Conservation (phyloP, 495 filamentous ascomycete genomes). For the Aspergillus incahuasiensis region DNA sequence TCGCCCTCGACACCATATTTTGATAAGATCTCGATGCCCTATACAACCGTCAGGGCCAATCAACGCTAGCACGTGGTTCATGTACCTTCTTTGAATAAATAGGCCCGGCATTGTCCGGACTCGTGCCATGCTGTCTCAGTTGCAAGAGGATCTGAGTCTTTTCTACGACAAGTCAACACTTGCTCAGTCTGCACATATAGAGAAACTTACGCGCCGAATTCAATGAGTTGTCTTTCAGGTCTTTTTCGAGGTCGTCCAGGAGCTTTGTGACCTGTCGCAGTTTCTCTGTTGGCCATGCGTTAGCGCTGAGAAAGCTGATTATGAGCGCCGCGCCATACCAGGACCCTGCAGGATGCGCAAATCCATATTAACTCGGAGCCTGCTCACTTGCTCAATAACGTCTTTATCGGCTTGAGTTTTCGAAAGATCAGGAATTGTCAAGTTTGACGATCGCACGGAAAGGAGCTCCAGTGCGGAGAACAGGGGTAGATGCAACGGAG, state of each 20-base stretch:
- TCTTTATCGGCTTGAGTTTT: not conserved
- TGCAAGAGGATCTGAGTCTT: slow-evolving; percentile 60
- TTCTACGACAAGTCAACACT: slow-evolving; percentile 41
- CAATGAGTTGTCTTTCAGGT: slow-evolving; percentile 52
- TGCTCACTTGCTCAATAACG: not conserved
- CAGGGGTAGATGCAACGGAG: not conserved
- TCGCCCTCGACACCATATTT: slow-evolving; percentile 64
- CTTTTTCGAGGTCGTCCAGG: slow-evolving; percentile 52
- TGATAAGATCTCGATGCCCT: slow-evolving; percentile 73
- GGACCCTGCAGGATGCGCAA: slow-evolving; percentile 26
- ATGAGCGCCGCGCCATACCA: slow-evolving; percentile 21
- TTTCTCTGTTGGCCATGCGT: slow-evolving; percentile 47
- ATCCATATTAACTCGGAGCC: slow-evolving; percentile 20
- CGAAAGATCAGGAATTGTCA: not conserved
- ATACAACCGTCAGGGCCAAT: slow-evolving; percentile 19
- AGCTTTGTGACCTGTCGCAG: slow-evolving; percentile 57
- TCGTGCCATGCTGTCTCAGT: slow-evolving; percentile 74
- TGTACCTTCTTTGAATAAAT: slow-evolving; percentile 74
- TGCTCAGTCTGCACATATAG: not conserved
- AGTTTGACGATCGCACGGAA: slow-evolving; percentile 1
- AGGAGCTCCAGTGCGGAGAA: not conserved
- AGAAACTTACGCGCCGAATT: slow-evolving; percentile 51
- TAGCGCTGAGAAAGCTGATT: not conserved
- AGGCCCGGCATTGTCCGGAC: slow-evolving; percentile 63
- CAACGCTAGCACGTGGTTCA: not conserved